phyloP scores from a whole-genome alignment of 2,329 filamentous ascomycete genomes.

The Claviceps sp. region DNA sequence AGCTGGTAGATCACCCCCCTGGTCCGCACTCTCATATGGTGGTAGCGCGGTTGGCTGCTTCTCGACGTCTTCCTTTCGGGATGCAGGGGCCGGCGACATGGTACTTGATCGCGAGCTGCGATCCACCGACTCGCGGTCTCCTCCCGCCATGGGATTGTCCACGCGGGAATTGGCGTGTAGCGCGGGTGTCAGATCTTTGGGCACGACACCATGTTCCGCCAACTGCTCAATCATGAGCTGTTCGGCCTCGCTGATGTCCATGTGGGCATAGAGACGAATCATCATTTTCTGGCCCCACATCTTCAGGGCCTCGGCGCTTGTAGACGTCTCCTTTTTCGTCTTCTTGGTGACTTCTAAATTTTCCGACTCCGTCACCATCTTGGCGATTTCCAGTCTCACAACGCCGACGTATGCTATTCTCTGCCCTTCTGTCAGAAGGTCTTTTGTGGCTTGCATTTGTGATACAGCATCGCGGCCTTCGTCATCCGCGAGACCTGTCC shows the following conservation, averaged over 20 bases:
- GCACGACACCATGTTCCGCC: conserved; percentile 78
- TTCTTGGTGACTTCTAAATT: conserved; percentile 47
- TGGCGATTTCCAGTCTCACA: conserved; percentile 65
- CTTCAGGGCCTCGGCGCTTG: conserved; percentile 63
- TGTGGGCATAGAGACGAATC: conserved; percentile 84
- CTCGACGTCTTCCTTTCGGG: conserved; percentile 28
- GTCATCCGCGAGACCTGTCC: conserved; percentile 46
- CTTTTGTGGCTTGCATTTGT: conserved; percentile 92
- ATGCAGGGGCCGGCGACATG: conserved; percentile 12
- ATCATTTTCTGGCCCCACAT: conserved; percentile 99
- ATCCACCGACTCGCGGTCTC: conserved; percentile 6
- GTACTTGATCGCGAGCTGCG: conserved; percentile 8
- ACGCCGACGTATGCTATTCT: conserved; percentile 92
- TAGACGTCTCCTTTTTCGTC: conserved; percentile 57
- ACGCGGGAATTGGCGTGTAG: conserved; percentile 88
- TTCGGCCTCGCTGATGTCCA: conserved; percentile 86
- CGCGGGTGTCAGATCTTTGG: conserved; percentile 68
- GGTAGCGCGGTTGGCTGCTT: conserved; percentile 36
- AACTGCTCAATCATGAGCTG: conserved; percentile 99
- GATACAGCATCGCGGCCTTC: conserved; percentile 74
- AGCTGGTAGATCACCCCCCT: conserved; percentile 60
- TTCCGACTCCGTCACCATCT: conserved; percentile 60
- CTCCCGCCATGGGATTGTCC: conserved; percentile 72
- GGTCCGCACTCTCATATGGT: conserved; percentile 49
- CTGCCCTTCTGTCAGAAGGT: conserved; percentile 87